Conservation (phyloP, 306 rosid species). For the Casuarina glauca region DNA sequence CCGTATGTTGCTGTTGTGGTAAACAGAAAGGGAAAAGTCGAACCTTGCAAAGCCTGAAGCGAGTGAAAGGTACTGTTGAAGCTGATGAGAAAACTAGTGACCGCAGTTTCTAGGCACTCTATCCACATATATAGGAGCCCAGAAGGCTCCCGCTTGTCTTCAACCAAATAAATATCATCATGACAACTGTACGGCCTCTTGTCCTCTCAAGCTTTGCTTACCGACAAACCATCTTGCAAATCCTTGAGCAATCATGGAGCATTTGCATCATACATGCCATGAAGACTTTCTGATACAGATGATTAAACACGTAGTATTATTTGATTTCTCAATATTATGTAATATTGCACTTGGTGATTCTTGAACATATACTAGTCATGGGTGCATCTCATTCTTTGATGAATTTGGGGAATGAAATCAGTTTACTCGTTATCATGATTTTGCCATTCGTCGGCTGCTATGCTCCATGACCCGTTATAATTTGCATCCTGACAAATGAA, state of each 20-base stretch:
- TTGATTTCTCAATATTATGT: too few species aligned
- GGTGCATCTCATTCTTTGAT: too few species aligned
- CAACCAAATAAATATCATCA: not conserved
- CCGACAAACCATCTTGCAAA: not conserved
- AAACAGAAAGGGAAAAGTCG: not conserved
- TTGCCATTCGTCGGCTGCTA: not conserved
- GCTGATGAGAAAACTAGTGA: not conserved
- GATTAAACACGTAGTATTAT: too few species aligned
- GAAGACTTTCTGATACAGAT: too few species aligned
- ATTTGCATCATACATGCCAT: too few species aligned
- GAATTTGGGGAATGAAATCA: too few species aligned
- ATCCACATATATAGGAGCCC: not conserved
- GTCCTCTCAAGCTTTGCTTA: too few species aligned
- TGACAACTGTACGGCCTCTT: not conserved
- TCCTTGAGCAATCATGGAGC: too few species aligned
- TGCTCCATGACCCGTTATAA: too few species aligned
- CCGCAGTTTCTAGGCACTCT: not conserved
- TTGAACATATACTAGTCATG: too few species aligned
- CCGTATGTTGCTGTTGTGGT: not conserved
- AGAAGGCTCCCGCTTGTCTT: not conserved
- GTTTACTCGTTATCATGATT: not conserved
- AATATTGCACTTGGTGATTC: too few species aligned
- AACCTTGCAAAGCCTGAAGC: conserved; percentile 10
- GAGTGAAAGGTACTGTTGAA: not conserved
- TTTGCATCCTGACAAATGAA: conserved; percentile 8